A percentile compares a stretch with the other conserved stretches of the same genome.
phyloP scores from a whole-genome alignment of 2,329 filamentous ascomycete genomes.

The Sphaerulina musiva region DNA sequence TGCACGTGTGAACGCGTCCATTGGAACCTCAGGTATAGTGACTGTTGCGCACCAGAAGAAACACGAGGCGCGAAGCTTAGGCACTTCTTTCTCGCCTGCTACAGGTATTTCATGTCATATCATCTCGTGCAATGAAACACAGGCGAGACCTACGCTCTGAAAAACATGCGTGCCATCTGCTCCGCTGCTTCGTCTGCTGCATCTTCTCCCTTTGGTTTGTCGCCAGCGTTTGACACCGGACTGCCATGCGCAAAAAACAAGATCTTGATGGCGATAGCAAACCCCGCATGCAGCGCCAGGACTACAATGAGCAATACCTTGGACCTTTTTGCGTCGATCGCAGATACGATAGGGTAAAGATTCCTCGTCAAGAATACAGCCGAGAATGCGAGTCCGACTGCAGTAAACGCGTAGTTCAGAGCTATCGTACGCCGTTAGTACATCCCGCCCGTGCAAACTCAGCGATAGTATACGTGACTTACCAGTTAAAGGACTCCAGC shows the following conservation, averaged over 20 bases:
- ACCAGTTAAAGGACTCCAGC: constrained; percentile 75
- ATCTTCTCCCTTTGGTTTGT: constrained; percentile 6
- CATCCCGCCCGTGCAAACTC: not conserved
- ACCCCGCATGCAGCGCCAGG: constrained; percentile 75
- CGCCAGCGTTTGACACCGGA: constrained; percentile 30
- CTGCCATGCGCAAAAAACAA: constrained; percentile 72
- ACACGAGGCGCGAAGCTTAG: not conserved
- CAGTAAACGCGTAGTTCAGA: constrained; percentile 92
- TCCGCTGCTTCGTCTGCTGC: constrained; percentile 12
- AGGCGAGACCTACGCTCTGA: not conserved
- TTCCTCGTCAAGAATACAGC: constrained; percentile 79
- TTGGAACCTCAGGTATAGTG: too few relatives aligned
- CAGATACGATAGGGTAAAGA: constrained; percentile 76
- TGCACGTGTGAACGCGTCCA: too few relatives aligned
- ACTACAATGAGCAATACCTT: constrained; percentile 82
- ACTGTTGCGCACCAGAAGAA: not conserved
- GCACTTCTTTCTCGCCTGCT: not conserved
- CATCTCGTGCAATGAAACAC: not conserved
- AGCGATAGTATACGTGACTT: constrained; percentile 20
- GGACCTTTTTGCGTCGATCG: constrained; percentile 85
- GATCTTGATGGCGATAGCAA: constrained; percentile 91
- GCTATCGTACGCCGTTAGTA: constrained; percentile 36
- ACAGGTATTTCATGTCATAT: not conserved
- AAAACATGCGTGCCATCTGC: constrained; percentile 12
- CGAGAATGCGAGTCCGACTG: constrained; percentile 74